Evolutionary conservation across 805 yeast species (phyloP).

Genomic region (Yarrowia sp.): DNA sequence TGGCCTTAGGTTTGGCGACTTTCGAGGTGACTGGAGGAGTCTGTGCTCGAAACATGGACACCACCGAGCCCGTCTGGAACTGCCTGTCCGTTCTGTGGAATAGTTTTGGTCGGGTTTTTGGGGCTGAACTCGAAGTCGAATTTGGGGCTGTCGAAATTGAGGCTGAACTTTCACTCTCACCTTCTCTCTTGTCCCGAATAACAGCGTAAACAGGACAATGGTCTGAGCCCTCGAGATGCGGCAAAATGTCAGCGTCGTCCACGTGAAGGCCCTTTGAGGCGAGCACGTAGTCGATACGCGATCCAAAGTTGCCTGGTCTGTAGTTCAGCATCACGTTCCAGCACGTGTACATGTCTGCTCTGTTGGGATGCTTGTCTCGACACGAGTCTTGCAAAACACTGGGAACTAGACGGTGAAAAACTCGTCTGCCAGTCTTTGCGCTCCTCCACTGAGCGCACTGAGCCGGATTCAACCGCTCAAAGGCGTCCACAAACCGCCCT

Average conservation of each 20-base stretch:
- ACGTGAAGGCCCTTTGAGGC: conserved; percentile 45
- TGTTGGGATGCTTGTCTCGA: conserved; percentile 50
- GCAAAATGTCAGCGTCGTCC: conserved; percentile 58
- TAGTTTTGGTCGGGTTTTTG: conserved; percentile 9
- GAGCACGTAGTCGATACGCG: conserved; percentile 79
- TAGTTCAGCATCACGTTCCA: conserved; percentile 83
- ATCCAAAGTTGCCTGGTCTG: conserved; percentile 80
- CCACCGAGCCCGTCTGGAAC: not conserved
- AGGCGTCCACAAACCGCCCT: conserved; percentile 32
- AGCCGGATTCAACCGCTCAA: conserved; percentile 42
- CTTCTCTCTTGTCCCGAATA: too few species aligned
- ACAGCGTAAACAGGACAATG: conserved; percentile 91
- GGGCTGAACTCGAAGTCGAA: too few species aligned
- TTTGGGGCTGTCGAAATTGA: too few species aligned
- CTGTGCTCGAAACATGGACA: conserved; percentile 2
- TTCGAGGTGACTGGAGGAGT: not conserved
- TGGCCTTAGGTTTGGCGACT: not conserved
- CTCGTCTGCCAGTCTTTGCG: conserved; percentile 44
- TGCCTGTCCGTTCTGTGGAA: not conserved
- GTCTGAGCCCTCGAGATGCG: conserved; percentile 78
- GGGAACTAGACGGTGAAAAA: conserved; percentile 43
- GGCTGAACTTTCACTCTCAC: too few species aligned
- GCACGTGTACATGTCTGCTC: conserved; percentile 74
- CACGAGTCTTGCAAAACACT: conserved; percentile 33
- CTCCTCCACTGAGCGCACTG: conserved; percentile 42